Evolutionary conservation across 768 basidiomycete species (phyloP), one percentile per base, ranked within the genome.

Genomic region (Kwoniella heveanensis): DNA sequence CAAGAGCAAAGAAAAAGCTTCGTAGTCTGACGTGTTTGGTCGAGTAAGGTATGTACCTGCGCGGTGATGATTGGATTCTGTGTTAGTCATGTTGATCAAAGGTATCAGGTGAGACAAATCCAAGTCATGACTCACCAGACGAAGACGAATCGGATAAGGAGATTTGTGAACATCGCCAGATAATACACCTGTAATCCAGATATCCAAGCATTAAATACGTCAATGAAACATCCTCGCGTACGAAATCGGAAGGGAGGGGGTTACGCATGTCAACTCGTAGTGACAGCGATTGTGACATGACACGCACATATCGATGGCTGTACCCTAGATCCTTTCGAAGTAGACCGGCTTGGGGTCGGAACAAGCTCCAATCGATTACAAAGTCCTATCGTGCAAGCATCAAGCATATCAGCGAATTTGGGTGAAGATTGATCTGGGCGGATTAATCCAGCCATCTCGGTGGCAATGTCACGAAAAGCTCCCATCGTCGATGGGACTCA

Each of bases 351-450:
- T 71, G 64, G 70, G 84, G 82, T 60, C 85, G 83, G 47, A 92
- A 81, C 48, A 98, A 76, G 1, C 90, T 91, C 95, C 95, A 97
- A 78, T 98, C 95, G 86, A 94, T 90, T 10, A 88, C 74, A 30
- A 92, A 78, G 71, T 96, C 92, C 92, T 91, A 67, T 17, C 54
- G 26, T 52, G 27, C 93, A 92, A 95, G 77, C 95, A 92, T 86
- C 93, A 92, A 95, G 77, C 95, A 92, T 86, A 92, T 88, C n/a
- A 88, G 71, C 36, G 68, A 92, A n/a, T n/a, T n/a, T 91, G 90
- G 89, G 70, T 22, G 26, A 21, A 0, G 39, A 1, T 5, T 15
- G 3, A 44, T 2, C 22, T 25, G 15, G 57, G 39, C 49, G 30
- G 50, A n/a, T 27, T 57, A 29, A 9, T 15, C 19, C 13, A 54